Percentiles rank a stretch among this genome's conserved stretches.
phyloP scores from a whole-genome alignment of 495 filamentous ascomycete species.

The Penicillium goetzii region DNA sequence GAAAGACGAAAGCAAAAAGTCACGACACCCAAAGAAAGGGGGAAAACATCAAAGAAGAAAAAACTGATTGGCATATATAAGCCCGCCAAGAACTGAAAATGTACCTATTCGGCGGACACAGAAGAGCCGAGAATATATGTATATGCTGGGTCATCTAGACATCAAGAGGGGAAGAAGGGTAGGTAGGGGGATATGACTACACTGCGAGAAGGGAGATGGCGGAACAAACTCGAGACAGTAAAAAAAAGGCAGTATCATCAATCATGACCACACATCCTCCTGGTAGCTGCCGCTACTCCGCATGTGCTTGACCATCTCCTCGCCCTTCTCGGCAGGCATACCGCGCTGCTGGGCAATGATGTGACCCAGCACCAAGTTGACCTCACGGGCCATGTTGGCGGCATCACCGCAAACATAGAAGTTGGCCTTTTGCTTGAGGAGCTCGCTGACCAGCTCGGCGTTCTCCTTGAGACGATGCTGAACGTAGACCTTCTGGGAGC shows the following conservation, averaged over 20 bases:
- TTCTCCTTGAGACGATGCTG: slow-evolving; percentile 88
- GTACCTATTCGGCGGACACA: neutral
- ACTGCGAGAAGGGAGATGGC: slow-evolving; percentile 10
- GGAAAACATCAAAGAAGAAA: neutral
- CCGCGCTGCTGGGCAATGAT: slow-evolving; percentile 84
- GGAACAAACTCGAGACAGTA: slow-evolving; percentile 21
- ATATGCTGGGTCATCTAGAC: slow-evolving; percentile 10
- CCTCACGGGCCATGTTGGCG: slow-evolving; percentile 97
- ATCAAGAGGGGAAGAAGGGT: neutral
- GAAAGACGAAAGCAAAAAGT: neutral
- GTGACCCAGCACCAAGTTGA: slow-evolving; percentile 80
- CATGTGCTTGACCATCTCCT: slow-evolving; percentile 97
- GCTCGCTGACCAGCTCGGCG: slow-evolving; percentile 81
- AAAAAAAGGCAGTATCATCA: slow-evolving; percentile 23
- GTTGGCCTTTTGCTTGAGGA: slow-evolving; percentile 86
- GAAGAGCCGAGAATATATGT: slow-evolving; percentile 4
- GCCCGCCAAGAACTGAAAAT: slow-evolving; percentile 1
- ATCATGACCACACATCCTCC: slow-evolving; percentile 92
- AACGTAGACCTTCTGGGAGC: slow-evolving; percentile 86
- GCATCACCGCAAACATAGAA: slow-evolving; percentile 99
- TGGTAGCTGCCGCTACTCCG: slow-evolving; percentile 93
- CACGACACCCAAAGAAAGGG: neutral
- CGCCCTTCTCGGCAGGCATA: slow-evolving; percentile 79
- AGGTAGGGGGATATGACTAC: neutral
- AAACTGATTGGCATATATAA: neutral